These are phyloP conservation scores for Capronia epimyces DNA, from an alignment of 2,329 filamentous ascomycete species.

Conservation along the genomic window DNA sequence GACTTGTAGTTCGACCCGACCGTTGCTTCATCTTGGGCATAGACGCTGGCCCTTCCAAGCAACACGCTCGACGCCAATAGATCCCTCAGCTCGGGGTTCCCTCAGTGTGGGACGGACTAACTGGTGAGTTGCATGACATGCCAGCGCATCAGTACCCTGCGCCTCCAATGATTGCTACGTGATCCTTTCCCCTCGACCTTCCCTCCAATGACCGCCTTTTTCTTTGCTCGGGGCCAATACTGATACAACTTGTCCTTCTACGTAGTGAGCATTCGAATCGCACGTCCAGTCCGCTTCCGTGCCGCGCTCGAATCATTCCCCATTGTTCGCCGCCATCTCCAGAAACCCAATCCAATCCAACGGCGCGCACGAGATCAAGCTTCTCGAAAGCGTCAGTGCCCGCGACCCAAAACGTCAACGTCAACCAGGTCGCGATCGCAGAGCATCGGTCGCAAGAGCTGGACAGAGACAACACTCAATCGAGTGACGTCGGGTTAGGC, in stretches of 20 bases:
- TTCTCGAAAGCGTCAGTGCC: slow-evolving; percentile 19
- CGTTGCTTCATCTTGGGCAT: slow-evolving; percentile 12
- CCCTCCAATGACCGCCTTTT: slow-evolving; percentile 26
- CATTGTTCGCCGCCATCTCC: slow-evolving; percentile 16
- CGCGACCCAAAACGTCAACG: slow-evolving; percentile 5
- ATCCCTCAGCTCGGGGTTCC: slow-evolving; percentile 15
- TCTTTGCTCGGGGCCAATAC: slow-evolving; percentile 24
- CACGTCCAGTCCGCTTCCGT: slow-evolving; percentile 20
- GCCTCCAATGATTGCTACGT: slow-evolving; percentile 26
- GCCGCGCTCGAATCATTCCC: slow-evolving; percentile 25
- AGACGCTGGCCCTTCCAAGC: slow-evolving; percentile 6
- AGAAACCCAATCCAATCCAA: slow-evolving; percentile 15
- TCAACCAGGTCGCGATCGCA: slow-evolving; percentile 10
- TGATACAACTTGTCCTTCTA: slow-evolving; percentile 21
- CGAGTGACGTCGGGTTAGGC: slow-evolving; percentile 13
- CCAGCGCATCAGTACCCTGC: slow-evolving; percentile 27
- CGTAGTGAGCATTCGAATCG: slow-evolving; percentile 26
- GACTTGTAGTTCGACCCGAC: slow-evolving; percentile 1
- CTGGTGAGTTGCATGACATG: slow-evolving; percentile 28
- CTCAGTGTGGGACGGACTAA: slow-evolving; percentile 23
- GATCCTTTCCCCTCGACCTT: slow-evolving; percentile 18
- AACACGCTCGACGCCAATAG: slow-evolving; percentile 23
- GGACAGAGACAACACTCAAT: slow-evolving; percentile 2
- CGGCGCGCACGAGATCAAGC: slow-evolving; percentile 19
- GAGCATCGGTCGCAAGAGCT: slow-evolving; percentile 8